These are phyloP conservation scores for Magnolia kwangsiensis DNA, from an alignment of 164 flowering plant genomes.

Conservation along the genomic window DNA sequence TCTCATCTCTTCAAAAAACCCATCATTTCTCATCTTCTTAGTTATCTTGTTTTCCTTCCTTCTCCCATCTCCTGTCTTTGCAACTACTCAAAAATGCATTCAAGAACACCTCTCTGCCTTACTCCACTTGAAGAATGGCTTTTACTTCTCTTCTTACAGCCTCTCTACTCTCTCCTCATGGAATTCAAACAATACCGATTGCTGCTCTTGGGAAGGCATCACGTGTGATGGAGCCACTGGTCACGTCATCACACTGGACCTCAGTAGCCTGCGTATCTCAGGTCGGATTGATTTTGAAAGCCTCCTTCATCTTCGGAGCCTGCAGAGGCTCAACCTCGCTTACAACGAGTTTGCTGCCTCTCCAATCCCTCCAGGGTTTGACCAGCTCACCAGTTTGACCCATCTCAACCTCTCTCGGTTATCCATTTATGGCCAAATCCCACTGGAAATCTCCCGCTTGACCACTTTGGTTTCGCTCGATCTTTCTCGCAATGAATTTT, in stretches of 20 bases:
- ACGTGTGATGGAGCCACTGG: neutral
- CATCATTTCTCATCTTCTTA: no score
- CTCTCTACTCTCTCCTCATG: neutral
- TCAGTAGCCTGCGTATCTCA: slow-evolving; percentile 22
- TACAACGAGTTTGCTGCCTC: neutral
- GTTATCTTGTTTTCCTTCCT: neutral
- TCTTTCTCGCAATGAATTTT: neutral
- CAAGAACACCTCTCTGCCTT: neutral
- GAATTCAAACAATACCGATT: neutral
- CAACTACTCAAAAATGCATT: neutral
- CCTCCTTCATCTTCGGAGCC: neutral
- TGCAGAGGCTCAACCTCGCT: neutral
- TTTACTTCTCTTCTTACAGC: neutral
- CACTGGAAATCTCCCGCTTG: slow-evolving; percentile 25
- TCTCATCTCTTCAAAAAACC: no score
- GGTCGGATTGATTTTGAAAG: slow-evolving; percentile 2
- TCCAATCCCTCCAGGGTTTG: neutral
- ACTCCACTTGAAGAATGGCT: neutral
- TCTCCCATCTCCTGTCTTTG: neutral
- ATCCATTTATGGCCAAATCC: slow-evolving; percentile 29
- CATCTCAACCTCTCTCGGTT: slow-evolving; percentile 42
- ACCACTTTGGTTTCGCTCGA: slow-evolving; percentile 20
- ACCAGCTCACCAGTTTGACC: slow-evolving; percentile 12
- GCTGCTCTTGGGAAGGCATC: neutral
- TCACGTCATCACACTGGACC: slow-evolving; percentile 27